Evolutionary conservation across 2,329 filamentous ascomycete genomes (phyloP).

Genomic region (Aspergillus sergii): DNA sequence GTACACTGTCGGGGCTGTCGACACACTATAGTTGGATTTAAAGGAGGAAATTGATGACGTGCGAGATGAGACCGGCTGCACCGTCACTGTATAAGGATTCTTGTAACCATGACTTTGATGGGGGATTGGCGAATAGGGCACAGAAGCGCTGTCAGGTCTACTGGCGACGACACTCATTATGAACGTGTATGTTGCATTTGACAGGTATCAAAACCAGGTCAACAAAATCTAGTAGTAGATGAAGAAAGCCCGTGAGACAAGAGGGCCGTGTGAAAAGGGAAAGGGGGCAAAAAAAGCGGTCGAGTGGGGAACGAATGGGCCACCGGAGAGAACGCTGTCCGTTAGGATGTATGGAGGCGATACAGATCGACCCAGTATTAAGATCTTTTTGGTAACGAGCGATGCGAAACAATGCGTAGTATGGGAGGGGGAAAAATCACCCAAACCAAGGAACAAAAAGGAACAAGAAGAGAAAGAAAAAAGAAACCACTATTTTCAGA

Average conservation of each 20-base stretch:
- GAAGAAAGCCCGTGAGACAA: constrained; percentile 5
- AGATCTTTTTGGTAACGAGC: not conserved
- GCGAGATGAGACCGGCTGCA: constrained; percentile 35
- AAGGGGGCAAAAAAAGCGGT: constrained; percentile 10
- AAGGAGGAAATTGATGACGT: constrained; percentile 41
- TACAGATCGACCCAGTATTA: not conserved
- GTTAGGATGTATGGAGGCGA: constrained; percentile 3
- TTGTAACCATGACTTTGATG: constrained; percentile 33
- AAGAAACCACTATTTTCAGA: constrained; percentile 23
- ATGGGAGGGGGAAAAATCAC: not conserved
- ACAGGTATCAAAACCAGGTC: constrained; percentile 16
- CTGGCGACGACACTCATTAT: constrained; percentile 45
- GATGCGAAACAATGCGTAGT: constrained; percentile 6
- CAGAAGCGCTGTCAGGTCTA: constrained; percentile 39
- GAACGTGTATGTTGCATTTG: constrained; percentile 19
- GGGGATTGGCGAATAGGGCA: constrained; percentile 32
- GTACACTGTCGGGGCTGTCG: constrained; percentile 42
- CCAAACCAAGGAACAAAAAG: constrained; percentile 8
- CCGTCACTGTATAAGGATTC: constrained; percentile 31
- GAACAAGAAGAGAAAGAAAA: constrained; percentile 13
- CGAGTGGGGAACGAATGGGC: constrained; percentile 14
- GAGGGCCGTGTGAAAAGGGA: constrained; percentile 15
- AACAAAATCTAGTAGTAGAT: constrained; percentile 3
- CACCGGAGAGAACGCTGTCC: constrained; percentile 5
- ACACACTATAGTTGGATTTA: constrained; percentile 39